A percentile compares a stretch with the other conserved stretches of the same genome.
phyloP scores from a whole-genome alignment of 129 eudicot species.

The Flaveria linearis region DNA sequence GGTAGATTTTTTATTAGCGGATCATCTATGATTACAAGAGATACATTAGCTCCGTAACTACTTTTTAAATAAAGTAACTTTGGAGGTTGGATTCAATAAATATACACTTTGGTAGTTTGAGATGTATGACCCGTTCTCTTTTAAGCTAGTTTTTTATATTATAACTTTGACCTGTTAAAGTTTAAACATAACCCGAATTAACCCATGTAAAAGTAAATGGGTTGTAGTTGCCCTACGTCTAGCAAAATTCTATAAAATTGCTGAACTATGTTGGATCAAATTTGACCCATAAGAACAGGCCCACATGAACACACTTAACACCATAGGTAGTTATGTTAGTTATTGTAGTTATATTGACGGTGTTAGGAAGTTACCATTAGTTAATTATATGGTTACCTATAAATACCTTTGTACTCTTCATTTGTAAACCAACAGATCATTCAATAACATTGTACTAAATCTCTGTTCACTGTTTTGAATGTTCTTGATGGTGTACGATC shows the following conservation, averaged over 20 bases:
- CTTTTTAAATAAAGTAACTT: background rate
- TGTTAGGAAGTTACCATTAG: no score
- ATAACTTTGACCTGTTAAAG: background rate
- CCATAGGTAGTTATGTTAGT: no score
- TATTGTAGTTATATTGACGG: no score
- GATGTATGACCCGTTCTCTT: background rate
- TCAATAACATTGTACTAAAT: no score
- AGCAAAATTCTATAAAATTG: conserved; percentile 1
- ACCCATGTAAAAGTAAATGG: background rate
- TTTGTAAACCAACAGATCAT: no score
- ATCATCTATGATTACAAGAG: background rate
- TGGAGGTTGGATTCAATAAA: background rate
- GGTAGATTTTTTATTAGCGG: background rate
- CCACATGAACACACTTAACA: no score
- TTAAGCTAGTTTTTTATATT: background rate
- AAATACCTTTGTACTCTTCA: no score
- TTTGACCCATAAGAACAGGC: no score
- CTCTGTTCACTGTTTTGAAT: no score
- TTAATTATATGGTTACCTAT: no score
- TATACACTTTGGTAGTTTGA: no score
- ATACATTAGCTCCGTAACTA: background rate
- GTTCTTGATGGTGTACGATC: no score
- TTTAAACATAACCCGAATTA: background rate
- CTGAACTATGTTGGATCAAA: background rate
- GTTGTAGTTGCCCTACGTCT: background rate